Percentiles rank a stretch among this genome's conserved stretches.
phyloP scores from a whole-genome alignment of 768 basidiomycete species.

The Serendipita sp. region DNA sequence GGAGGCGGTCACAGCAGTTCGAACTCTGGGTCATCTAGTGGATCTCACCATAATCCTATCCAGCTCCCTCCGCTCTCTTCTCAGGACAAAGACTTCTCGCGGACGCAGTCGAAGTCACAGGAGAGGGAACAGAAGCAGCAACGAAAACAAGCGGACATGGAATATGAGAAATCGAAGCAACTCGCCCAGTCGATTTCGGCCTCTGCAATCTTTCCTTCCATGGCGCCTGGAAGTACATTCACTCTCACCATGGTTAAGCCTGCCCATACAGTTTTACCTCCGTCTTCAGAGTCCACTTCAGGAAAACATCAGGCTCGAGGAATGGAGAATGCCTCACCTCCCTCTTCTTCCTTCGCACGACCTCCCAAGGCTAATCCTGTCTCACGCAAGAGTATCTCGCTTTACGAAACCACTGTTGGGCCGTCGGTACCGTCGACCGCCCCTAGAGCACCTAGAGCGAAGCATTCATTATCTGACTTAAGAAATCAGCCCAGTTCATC shows the following conservation, averaged over 20 bases:
- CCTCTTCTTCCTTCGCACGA: neutral
- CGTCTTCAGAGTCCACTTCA: no score
- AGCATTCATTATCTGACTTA: neutral
- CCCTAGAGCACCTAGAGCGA: neutral
- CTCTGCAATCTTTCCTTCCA: neutral
- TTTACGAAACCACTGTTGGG: neutral
- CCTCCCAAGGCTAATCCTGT: neutral
- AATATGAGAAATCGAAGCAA: neutral
- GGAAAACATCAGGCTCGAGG: neutral
- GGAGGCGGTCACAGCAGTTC: neutral
- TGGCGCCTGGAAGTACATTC: neutral
- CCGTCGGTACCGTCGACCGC: neutral
- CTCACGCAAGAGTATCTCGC: neutral
- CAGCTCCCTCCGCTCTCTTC: neutral
- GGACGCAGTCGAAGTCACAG: no score
- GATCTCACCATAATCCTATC: neutral
- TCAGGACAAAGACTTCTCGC: neutral
- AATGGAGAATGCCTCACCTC: neutral
- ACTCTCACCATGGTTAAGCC: neutral
- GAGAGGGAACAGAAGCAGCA: no score
- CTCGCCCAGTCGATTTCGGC: neutral
- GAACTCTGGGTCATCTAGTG: neutral
- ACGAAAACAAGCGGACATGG: neutral
- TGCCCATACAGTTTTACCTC: neutral
- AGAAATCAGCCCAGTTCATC: no score